Evolutionary conservation across 768 basidiomycete species (phyloP).

Genomic region (Hysterangium stoloniferum): DNA sequence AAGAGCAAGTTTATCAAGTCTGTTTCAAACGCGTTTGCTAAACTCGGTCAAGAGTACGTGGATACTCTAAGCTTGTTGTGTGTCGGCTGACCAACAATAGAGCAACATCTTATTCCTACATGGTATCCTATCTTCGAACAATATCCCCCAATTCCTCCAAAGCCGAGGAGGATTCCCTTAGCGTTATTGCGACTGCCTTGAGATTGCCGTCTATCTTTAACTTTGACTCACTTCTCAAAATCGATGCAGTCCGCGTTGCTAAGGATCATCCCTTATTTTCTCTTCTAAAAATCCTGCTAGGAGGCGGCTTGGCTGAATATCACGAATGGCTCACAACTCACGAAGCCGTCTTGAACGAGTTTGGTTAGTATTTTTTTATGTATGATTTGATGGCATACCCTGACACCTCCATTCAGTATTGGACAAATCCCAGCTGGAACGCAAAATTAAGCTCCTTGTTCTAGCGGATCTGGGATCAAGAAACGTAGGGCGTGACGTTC

Average conservation of each 20-base stretch:
- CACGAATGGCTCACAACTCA: slow-evolving; percentile 51
- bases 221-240: slow-evolving; percentile 71
- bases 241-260: slow-evolving; percentile 58
- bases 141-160: slow-evolving; percentile 47
- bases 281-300: slow-evolving; percentile 71
- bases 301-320: slow-evolving; percentile 53
- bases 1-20: slow-evolving; percentile 59
- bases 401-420: slow-evolving; percentile 35
- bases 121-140: slow-evolving; percentile 51
- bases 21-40: slow-evolving; percentile 51
- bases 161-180: slow-evolving; percentile 46
- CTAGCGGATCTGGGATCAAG: slow-evolving; percentile 73
- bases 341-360: slow-evolving; percentile 40
- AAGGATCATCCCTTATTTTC: slow-evolving; percentile 67
- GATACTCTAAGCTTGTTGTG: background rate
- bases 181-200: slow-evolving; percentile 56
- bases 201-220: slow-evolving; percentile 64
- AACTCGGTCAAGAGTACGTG: slow-evolving; percentile 52
- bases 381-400: background rate
- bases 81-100: slow-evolving; percentile 28
- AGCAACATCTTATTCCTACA: slow-evolving; percentile 54
- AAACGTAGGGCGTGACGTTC: slow-evolving; percentile 63
- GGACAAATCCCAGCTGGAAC: slow-evolving; percentile 51
- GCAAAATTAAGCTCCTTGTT: slow-evolving; percentile 72
- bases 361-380: slow-evolving; percentile 36